Evolutionary conservation across 805 yeast genomes (phyloP).

Genomic region (Maudiozyma serrabonitensis): DNA sequence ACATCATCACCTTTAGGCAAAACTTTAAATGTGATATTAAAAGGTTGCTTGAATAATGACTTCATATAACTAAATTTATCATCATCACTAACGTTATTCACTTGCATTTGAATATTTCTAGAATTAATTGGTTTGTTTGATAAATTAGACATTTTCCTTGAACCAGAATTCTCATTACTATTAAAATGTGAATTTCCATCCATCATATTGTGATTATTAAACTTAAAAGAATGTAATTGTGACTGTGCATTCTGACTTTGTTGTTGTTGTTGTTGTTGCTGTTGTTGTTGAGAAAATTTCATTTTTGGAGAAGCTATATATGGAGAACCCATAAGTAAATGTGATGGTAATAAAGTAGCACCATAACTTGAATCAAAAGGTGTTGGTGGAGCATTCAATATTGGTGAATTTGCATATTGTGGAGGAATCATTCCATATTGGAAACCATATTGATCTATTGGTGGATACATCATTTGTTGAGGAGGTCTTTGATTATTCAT

Average conservation of each 20-base stretch:
- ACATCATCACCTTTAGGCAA: slow-evolving; percentile 27
- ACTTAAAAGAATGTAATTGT: neutral
- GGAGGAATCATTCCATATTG: slow-evolving; percentile 3
- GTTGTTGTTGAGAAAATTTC: slow-evolving; percentile 3
- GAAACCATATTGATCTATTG: neutral
- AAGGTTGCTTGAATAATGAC: slow-evolving; percentile 11
- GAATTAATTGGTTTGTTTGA: neutral
- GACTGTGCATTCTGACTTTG: neutral
- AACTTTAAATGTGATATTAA: slow-evolving; percentile 16
- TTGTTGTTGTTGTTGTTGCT: neutral
- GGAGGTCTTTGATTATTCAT: neutral
- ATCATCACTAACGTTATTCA: neutral
- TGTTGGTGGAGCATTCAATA: slow-evolving; percentile 33
- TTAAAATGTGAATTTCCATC: neutral
- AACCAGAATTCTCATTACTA: neutral
- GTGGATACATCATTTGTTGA: neutral
- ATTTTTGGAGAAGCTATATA: slow-evolving; percentile 36
- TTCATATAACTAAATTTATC: slow-evolving; percentile 1
- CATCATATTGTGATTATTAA: neutral
- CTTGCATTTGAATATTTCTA: neutral
- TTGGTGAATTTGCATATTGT: slow-evolving; percentile 14
- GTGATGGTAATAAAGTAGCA: slow-evolving; percentile 53
- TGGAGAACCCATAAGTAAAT: slow-evolving; percentile 51
- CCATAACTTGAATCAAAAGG: slow-evolving; percentile 56
- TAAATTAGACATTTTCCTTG: neutral